Evolutionary conservation across 768 basidiomycete genomes (phyloP), one percentile per base, ranked within the genome.

Genomic region (Rhodocollybia butyracea): DNA sequence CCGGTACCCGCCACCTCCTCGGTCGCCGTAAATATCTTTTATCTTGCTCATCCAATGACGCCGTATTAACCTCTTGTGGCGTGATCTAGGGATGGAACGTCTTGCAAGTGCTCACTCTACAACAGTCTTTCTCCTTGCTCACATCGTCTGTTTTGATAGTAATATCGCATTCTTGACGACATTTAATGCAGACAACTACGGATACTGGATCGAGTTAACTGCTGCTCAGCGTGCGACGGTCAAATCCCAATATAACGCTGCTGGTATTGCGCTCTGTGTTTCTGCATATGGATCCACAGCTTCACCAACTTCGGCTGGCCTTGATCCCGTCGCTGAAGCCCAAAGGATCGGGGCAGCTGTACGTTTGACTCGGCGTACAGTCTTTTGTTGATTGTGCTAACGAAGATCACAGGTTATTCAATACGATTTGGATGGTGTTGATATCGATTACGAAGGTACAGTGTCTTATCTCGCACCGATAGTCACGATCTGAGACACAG

Each of bases 241-340:
- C 61, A 66, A 80, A 56, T 58, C 74, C 1, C 73, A 78, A 55
- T 85, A 84, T 61, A 71, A 70, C 26, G 72, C 76, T 0, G 81
- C 82, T 6, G 83, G 83, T n/a, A 83, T 84, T 64, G 78, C 77
- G 21, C 61, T 85, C 46, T 74, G 85, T 52, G 83, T 85, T 5
- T 79, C 81, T 42, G 74, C 70, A 3, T 84, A 84, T 58, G 80
- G 80, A 5, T 71, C 46, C 19, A 64, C 69, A 3, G 73, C 76
- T 43, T 58, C 67, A 7, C 79, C 79, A 3, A 80, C 78, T 11
- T 67, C 69, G 12, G 68, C 62, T 11, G 76, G 78, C 41, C 80
- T 78, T 13, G 83, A 89, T 65, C 83, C 87, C 21, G 69, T 81
- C 5, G 68, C 71, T 7, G 80, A 80, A 13, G 88, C 88, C 2